Percentiles rank a stretch among this genome's conserved stretches.
These are phyloP conservation scores for Ambrosia hybrid DNA, from an alignment of 140 eudicot species.

Conservation along the genomic window DNA sequence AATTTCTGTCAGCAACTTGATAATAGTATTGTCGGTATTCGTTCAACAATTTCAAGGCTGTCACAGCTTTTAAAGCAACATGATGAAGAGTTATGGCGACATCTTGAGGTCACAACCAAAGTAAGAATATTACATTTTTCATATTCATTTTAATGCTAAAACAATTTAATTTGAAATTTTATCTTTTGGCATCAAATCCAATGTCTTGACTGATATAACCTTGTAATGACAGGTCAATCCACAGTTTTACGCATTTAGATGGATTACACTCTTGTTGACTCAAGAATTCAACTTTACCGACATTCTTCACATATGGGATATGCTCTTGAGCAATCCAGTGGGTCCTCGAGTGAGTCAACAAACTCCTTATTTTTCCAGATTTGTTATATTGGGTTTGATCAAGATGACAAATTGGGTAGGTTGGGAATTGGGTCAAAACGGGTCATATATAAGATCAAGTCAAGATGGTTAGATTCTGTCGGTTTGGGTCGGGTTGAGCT, in stretches of 20 bases:
- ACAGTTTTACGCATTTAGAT: slow-evolving; percentile 95
- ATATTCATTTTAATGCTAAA: slow-evolving; percentile 7
- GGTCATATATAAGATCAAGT: too few relatives aligned
- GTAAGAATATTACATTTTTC: slow-evolving; percentile 24
- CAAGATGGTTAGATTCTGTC: too few relatives aligned
- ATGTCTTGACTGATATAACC: slow-evolving; percentile 22
- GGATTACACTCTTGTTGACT: slow-evolving; percentile 94
- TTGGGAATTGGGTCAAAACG: too few relatives aligned
- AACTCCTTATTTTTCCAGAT: neutral
- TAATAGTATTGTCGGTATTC: slow-evolving; percentile 59
- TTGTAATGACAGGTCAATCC: slow-evolving; percentile 79
- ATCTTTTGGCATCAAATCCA: slow-evolving; percentile 10
- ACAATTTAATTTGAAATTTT: neutral
- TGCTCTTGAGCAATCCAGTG: slow-evolving; percentile 90
- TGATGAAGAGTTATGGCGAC: slow-evolving; percentile 63
- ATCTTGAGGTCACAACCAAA: slow-evolving; percentile 58
- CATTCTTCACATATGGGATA: slow-evolving; percentile 83
- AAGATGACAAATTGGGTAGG: too few relatives aligned
- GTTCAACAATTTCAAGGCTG: slow-evolving; percentile 49
- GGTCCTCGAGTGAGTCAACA: slow-evolving; percentile 79
- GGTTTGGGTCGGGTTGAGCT: too few relatives aligned
- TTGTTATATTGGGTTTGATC: too few relatives aligned
- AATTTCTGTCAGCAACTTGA: slow-evolving; percentile 66
- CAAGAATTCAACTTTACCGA: slow-evolving; percentile 86
- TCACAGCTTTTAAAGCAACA: slow-evolving; percentile 49